Evolutionary conservation across 2,329 filamentous ascomycete genomes (phyloP), one percentile per base, ranked within the genome.

Genomic region (Aspergillus sp.): DNA sequence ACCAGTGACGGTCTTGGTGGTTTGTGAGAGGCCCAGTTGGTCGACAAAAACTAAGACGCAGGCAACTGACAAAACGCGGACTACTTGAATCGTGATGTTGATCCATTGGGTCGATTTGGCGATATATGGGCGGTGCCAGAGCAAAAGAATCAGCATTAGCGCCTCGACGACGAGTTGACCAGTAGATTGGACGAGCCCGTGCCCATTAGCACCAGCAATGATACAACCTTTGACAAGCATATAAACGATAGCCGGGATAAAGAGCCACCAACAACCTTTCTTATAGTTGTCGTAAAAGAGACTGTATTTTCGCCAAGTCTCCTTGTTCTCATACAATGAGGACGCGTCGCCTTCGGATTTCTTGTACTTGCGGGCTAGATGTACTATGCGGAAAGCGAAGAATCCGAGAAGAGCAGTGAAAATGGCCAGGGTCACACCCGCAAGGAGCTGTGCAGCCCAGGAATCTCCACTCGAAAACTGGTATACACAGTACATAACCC

Each of bases 231-330:
- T 95, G 71, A 86, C 88, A 70, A 97, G 92, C 80, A 93, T 90
- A 80, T 98, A 98, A 62, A 92, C 60, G 69, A 98, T 96, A 60
- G 84, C 81, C 0, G 95, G 95, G 14, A 98, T 83, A 71, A 99
- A 98, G 23, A 97, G 77, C 93, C 93, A 98, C 95, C 95, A 99
- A 80, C 93, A 96, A 66, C 88, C 86, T 75, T 90, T 91, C 79
- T 91, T 92, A 82, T 96, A 98, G 66, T 88, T 89, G 69, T 98
- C 95, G 80, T 99, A 99, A 79, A 99, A 98, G 61, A 97, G 82
- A 68, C 90, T 95, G 82, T 99, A 99, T 79, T 95, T 96, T 73
- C 91, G 83, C 93, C 95, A 97, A 41, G 89, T 87, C 58, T 89
- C 85, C 80, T 95, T 96, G 77, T 98, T 84, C 59, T 97, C 90